Conservation (phyloP, 2,329 filamentous ascomycete genomes). For the Purpureocillium lavendulum region DNA sequence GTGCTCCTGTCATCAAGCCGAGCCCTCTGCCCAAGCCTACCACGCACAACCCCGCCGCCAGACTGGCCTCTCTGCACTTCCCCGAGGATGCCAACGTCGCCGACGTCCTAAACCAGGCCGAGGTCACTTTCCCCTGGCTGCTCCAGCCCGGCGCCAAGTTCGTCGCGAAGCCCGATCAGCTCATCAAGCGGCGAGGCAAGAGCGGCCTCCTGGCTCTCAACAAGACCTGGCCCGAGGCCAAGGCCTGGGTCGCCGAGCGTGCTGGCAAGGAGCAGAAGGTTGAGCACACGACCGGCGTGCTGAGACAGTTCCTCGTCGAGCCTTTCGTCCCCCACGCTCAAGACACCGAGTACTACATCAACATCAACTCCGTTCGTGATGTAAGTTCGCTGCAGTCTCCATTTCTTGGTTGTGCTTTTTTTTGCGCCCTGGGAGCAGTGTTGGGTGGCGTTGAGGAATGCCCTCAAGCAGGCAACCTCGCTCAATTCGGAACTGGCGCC, state of each 20-base stretch:
- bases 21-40: constrained; percentile 77
- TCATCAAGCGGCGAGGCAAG: constrained; percentile 99
- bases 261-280: constrained; percentile 90
- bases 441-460: no score
- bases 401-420: constrained; percentile 13
- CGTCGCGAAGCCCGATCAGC: constrained; percentile 97
- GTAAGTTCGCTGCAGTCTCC: constrained; percentile 50
- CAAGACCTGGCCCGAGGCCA: constrained; percentile 93
- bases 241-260: constrained; percentile 86
- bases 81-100: constrained; percentile 77
- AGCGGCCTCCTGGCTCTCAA: constrained; percentile 92
- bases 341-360: constrained; percentile 98
- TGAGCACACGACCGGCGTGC: constrained; percentile 78
- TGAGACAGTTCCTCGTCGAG: constrained; percentile 96
- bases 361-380: constrained; percentile 99
- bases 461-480: no score
- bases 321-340: constrained; percentile 94
- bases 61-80: constrained; percentile 89
- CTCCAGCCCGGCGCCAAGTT: constrained; percentile 78
- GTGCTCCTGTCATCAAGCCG: constrained; percentile 94
- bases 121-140: constrained; percentile 95
- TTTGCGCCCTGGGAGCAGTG: background rate
- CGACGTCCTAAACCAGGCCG: constrained; percentile 86
- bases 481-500: no score
- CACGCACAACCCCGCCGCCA: constrained; percentile 87